Conservation (phyloP, 805 yeast species). For the Metschnikowia reukaufii region DNA sequence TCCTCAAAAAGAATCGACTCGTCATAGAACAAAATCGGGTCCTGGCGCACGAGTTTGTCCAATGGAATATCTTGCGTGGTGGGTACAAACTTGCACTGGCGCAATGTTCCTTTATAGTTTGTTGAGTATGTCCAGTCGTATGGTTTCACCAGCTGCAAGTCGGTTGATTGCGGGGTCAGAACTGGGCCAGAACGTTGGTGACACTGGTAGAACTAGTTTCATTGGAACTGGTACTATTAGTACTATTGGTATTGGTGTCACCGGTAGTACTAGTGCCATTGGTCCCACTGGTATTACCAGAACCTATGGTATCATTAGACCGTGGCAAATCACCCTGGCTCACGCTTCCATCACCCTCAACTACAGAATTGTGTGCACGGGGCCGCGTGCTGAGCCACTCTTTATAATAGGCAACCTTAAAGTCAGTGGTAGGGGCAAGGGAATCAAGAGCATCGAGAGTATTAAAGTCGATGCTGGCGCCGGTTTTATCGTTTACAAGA, state of each 20-base stretch:
- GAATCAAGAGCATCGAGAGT: constrained; percentile 67
- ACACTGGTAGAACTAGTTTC: too few species aligned
- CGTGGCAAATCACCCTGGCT: too few species aligned
- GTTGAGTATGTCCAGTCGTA: constrained; percentile 97
- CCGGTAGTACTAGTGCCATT: too few species aligned
- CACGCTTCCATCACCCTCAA: neutral
- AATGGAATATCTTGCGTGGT: constrained; percentile 56
- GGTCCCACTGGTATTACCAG: too few species aligned
- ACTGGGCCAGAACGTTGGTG: neutral
- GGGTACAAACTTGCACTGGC: constrained; percentile 21
- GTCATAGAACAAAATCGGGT: constrained; percentile 86
- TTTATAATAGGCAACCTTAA: constrained; percentile 77
- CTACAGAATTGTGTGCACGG: constrained; percentile 12
- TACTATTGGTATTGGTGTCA: too few species aligned
- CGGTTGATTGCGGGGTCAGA: constrained; percentile 13
- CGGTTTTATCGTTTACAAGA: constrained; percentile 41
- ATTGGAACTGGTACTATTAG: neutral
- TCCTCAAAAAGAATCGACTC: constrained; percentile 90
- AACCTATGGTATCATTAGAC: too few species aligned
- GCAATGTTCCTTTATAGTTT: constrained; percentile 63
- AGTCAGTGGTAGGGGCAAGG: constrained; percentile 33
- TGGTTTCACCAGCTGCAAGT: constrained; percentile 67
- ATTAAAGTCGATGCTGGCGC: constrained; percentile 60
- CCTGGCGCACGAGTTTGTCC: constrained; percentile 65
- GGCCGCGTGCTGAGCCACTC: constrained; percentile 63